Evolutionary conservation across 306 rosid genomes (phyloP).

Genomic region (Inga leiocalycina): DNA sequence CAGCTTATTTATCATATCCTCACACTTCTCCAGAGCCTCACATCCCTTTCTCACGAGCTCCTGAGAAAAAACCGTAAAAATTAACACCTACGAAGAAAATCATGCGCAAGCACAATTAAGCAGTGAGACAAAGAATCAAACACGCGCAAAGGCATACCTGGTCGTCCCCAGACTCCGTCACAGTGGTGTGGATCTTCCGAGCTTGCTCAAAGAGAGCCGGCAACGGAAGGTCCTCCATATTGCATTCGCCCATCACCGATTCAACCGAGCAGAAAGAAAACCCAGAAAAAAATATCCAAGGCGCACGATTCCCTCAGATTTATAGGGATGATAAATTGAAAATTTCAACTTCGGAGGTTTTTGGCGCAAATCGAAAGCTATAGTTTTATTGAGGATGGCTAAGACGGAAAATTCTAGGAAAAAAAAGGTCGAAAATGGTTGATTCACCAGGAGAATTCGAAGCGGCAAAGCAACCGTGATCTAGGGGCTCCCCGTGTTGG

Average conservation of each 20-base stretch:
- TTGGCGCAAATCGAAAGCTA: not conserved
- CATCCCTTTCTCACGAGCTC: slow-evolving; percentile 73
- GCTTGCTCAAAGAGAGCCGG: slow-evolving; percentile 83
- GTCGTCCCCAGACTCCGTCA: slow-evolving; percentile 66
- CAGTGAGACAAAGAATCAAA: not conserved
- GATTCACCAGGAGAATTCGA: not conserved
- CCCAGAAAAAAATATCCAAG: not conserved
- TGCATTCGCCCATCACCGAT: slow-evolving; percentile 42
- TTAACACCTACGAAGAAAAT: slow-evolving; percentile 6
- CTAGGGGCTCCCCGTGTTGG: not conserved
- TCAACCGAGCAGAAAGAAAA: not conserved
- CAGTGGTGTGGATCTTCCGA: slow-evolving; percentile 70
- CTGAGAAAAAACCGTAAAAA: slow-evolving; percentile 41
- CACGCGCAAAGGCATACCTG: slow-evolving; percentile 49
- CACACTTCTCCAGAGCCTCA: slow-evolving; percentile 64
- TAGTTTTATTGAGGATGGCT: not conserved
- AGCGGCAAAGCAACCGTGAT: not conserved
- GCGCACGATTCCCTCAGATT: not conserved
- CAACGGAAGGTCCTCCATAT: slow-evolving; percentile 71
- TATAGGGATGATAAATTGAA: not conserved
- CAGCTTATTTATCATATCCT: slow-evolving; percentile 77
- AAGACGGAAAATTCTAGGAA: not conserved
- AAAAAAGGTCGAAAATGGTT: not conserved
- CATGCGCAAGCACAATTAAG: not conserved
- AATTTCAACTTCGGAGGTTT: not conserved